Evolutionary conservation across 768 basidiomycete species (phyloP), one percentile per base, ranked within the genome.

Genomic region (Dictyophora rubrovolvata): DNA sequence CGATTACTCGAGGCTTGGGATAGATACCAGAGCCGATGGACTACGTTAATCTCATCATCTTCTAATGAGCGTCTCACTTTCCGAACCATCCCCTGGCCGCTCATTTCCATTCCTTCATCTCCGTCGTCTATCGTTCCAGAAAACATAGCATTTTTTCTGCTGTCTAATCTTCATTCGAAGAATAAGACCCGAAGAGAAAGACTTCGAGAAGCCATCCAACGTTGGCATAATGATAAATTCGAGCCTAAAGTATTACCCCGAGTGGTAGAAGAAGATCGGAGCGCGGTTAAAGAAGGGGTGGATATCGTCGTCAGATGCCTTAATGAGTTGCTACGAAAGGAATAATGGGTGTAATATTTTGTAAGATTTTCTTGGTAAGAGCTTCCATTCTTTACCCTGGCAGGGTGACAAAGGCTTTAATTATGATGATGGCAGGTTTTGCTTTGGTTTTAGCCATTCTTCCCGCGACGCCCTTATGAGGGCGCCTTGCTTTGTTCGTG

Each of bases 71-170:
- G 22, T 17, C 48, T 56, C n/a, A 56, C 55, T 2, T 89, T 91
- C 73, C 69, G 73, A 48, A 75, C 74, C 50, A 79, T 88, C 53
- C 89, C 89, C 11, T 91, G 89, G 89, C 88, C 88, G 46, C 63
- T 80, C 60, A 68, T 76, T 54, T 63, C 65, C 11, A 64, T 68
- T 14, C 82, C 83, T 17, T 64, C 63, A 22, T 67, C 65, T 48
- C 70, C 72, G 5, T 77, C 74, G 28, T 82, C 81, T 53, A 74
- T 91, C 59, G 77, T 76, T 10, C 70, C 77, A 5, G 73, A 74
- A 17, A 74, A 73, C n/a, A 77, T 90, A 52, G 67, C 72, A n/a
- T 67, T 68, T 52, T 83, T 83, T 65, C 50, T 79, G 22, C 69
- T 74, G 54, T 71, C 75, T 62, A 68, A 70, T 22, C 65, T 61